Percentiles rank a stretch among this genome's conserved stretches.
phyloP scores from a whole-genome alignment of 78 protist genomes.

The Tieghemostelium lacteum region DNA sequence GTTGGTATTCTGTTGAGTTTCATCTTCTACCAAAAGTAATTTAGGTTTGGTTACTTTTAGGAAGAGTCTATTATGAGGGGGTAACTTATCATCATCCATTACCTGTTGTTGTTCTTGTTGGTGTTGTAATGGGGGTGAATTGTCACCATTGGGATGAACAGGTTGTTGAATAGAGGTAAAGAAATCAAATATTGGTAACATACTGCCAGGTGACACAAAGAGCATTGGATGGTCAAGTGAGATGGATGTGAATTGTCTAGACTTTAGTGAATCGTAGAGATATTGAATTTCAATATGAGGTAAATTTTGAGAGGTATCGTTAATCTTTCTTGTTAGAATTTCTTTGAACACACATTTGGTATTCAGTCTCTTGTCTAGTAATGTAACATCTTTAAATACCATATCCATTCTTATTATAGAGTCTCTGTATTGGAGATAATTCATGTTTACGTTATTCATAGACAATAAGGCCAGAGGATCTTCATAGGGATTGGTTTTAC shows the following conservation, averaged over 20 bases:
- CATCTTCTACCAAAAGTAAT: constrained; percentile 60
- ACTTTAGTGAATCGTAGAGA: constrained; percentile 8
- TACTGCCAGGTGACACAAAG: constrained; percentile 56
- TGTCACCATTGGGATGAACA: background rate
- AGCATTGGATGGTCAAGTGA: constrained; percentile 49
- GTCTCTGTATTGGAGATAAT: constrained; percentile 22
- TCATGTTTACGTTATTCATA: constrained; percentile 10
- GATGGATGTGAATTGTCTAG: constrained; percentile 42
- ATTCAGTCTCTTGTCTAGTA: constrained; percentile 37
- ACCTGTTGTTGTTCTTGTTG: background rate
- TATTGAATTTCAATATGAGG: constrained; percentile 3
- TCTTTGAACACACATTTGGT: constrained; percentile 53
- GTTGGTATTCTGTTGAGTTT: constrained; percentile 65
- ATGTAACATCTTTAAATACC: background rate
- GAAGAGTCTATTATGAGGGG: constrained; percentile 46
- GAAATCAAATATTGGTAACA: constrained; percentile 51
- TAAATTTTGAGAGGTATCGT: background rate
- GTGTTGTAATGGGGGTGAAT: background rate
- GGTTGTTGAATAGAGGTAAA: constrained; percentile 36
- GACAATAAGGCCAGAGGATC: constrained; percentile 26
- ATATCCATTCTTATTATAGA: constrained; percentile 9
- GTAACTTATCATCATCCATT: background rate
- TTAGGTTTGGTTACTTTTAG: constrained; percentile 62
- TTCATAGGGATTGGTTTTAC: background rate
- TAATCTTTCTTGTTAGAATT: constrained; percentile 48